phyloP scores from a whole-genome alignment of 306 rosid genomes.

The Rosa chinensis region DNA sequence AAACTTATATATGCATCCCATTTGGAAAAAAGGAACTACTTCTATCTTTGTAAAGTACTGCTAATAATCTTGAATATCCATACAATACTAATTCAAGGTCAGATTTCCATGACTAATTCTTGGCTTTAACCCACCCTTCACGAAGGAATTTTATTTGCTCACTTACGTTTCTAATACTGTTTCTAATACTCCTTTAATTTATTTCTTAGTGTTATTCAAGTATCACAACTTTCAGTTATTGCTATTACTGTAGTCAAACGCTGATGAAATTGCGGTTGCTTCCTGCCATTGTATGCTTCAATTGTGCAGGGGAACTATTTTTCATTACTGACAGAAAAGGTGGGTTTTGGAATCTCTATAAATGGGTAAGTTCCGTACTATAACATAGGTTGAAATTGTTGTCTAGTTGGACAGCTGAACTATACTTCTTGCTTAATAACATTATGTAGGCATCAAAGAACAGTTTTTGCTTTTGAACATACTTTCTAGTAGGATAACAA shows the following conservation, averaged over 20 bases:
- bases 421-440: not conserved
- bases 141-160: not conserved
- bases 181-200: conserved; percentile 3
- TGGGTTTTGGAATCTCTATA: conserved; percentile 94
- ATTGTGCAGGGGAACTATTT: conserved; percentile 79
- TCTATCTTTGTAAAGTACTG: not conserved
- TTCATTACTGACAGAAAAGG: conserved; percentile 73
- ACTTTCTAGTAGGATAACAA: conserved; percentile 13
- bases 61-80: not conserved
- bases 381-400: not conserved
- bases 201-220: conserved; percentile 11
- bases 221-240: conserved; percentile 5
- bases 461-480: conserved; percentile 7
- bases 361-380: conserved; percentile 66
- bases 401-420: not conserved
- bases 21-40: not conserved
- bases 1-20: not conserved
- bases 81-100: not conserved
- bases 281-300: conserved; percentile 18
- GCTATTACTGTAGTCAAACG: conserved; percentile 6
- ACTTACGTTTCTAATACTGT: conserved; percentile 5
- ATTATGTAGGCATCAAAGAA: not conserved
- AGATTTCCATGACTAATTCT: not conserved
- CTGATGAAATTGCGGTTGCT: conserved; percentile 7
- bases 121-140: not conserved